Percentiles rank a stretch among this genome's conserved stretches.
These are phyloP conservation scores for Trichoderma guizhouense DNA, from an alignment of 2,329 filamentous ascomycete genomes.

Conservation along the genomic window DNA sequence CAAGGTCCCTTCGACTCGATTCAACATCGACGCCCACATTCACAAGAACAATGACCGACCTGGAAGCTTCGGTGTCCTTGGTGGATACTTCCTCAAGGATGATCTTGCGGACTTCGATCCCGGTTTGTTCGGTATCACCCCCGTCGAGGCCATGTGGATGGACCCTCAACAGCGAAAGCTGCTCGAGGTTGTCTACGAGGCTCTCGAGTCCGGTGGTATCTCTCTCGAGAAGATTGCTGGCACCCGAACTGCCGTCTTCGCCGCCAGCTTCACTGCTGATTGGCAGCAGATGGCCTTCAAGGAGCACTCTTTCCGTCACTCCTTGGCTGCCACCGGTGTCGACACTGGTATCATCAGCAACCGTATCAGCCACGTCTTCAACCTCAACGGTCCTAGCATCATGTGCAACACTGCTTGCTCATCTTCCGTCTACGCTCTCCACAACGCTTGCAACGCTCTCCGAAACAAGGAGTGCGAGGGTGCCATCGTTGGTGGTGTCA, in stretches of 20 bases:
- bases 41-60: slow-evolving; percentile 35
- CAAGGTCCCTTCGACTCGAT: slow-evolving; percentile 22
- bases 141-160: slow-evolving; percentile 37
- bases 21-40: slow-evolving; percentile 26
- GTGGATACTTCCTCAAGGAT: slow-evolving; percentile 29
- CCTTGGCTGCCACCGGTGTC: slow-evolving; percentile 26
- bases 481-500: slow-evolving; percentile 36
- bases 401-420: slow-evolving; percentile 38
- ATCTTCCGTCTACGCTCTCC: slow-evolving; percentile 29
- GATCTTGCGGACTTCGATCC: slow-evolving; percentile 35
- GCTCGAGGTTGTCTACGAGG: slow-evolving; percentile 41
- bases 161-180: slow-evolving; percentile 43
- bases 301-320: slow-evolving; percentile 9
- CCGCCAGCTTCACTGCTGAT: not conserved
- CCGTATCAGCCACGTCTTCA: slow-evolving; percentile 36
- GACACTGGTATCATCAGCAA: slow-evolving; percentile 36
- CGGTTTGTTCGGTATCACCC: slow-evolving; percentile 38
- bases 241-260: slow-evolving; percentile 18
- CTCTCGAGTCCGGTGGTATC: slow-evolving; percentile 38
- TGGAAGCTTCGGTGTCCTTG: slow-evolving; percentile 21
- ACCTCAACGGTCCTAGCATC: slow-evolving; percentile 35
- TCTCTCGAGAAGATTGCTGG: slow-evolving; percentile 27
- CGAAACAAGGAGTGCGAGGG: slow-evolving; percentile 31
- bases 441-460: slow-evolving; percentile 27
- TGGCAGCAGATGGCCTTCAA: slow-evolving; percentile 11